A percentile compares a stretch with the other conserved stretches of the same genome.
phyloP scores from a whole-genome alignment of 768 basidiomycete genomes.

The Trametes meyenii region DNA sequence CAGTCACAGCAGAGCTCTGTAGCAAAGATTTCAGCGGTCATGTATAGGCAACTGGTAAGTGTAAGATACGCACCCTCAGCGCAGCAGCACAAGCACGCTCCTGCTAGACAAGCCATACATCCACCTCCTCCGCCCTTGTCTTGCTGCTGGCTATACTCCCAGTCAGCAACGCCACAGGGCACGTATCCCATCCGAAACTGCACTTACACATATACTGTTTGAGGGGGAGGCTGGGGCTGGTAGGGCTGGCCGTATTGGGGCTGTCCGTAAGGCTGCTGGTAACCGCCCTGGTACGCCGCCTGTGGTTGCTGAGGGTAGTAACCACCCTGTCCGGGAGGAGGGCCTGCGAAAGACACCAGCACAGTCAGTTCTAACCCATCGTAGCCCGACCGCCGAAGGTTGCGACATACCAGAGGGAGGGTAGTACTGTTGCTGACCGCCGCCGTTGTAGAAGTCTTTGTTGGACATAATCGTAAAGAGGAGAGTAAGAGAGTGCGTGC shows the following conservation, averaged over 20 bases:
- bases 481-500: slow-evolving; percentile 7
- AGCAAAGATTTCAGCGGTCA: slow-evolving; percentile 1
- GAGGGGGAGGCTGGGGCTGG: slow-evolving; percentile 70
- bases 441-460: slow-evolving; percentile 68
- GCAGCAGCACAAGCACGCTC: slow-evolving; percentile 66
- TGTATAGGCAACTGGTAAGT: background rate
- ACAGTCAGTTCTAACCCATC: slow-evolving; percentile 20
- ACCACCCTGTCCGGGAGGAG: slow-evolving; percentile 63
- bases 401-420: slow-evolving; percentile 50
- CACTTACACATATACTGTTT: slow-evolving; percentile 80
- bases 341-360: slow-evolving; percentile 37
- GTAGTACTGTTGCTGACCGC: slow-evolving; percentile 55
- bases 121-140: slow-evolving; percentile 50
- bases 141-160: slow-evolving; percentile 49
- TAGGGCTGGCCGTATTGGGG: slow-evolving; percentile 41
- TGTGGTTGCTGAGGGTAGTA: slow-evolving; percentile 79
- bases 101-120: slow-evolving; percentile 69
- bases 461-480: slow-evolving; percentile 49
- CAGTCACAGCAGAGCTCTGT: slow-evolving; percentile 74
- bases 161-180: background rate
- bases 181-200: background rate
- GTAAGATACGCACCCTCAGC: slow-evolving; percentile 58
- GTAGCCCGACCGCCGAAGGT: background rate
- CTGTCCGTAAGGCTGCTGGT: slow-evolving; percentile 43
- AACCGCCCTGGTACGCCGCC: slow-evolving; percentile 57